Percentiles rank a stretch among this genome's conserved stretches.
These are phyloP conservation scores for Aspergillus pseudoglaucus DNA, from an alignment of 2,329 filamentous ascomycete genomes.

Conservation along the genomic window DNA sequence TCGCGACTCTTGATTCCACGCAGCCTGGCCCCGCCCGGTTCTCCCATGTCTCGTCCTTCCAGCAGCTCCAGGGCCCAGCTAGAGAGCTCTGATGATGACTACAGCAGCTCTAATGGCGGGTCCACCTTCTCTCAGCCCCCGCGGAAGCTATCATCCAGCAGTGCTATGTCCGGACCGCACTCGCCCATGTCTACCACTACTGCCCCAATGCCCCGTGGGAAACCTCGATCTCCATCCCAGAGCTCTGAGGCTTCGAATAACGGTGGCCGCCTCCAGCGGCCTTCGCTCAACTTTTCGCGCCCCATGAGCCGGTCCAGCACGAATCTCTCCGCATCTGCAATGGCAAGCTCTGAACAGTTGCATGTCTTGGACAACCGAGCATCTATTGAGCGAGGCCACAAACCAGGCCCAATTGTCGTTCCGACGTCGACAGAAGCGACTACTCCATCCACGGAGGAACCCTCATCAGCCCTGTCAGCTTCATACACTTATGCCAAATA, in stretches of 20 bases:
- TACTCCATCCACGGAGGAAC: slow-evolving; percentile 18
- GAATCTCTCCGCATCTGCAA: slow-evolving; percentile 29
- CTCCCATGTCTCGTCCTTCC: slow-evolving; percentile 36
- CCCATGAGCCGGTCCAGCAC: slow-evolving; percentile 62
- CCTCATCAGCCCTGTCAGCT: slow-evolving; percentile 45
- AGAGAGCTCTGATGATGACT: slow-evolving; percentile 64
- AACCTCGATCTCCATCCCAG: slow-evolving; percentile 74
- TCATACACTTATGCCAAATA: slow-evolving; percentile 88
- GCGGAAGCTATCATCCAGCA: slow-evolving; percentile 74
- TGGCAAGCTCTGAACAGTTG: slow-evolving; percentile 22
- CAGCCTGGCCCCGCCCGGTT: slow-evolving; percentile 41
- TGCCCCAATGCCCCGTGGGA: slow-evolving; percentile 41
- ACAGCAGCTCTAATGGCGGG: slow-evolving; percentile 50
- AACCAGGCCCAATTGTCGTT: slow-evolving; percentile 29
- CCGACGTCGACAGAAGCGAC: slow-evolving; percentile 17
- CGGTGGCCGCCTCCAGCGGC: slow-evolving; percentile 55
- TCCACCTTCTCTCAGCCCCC: slow-evolving; percentile 57
- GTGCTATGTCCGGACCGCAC: slow-evolving; percentile 52
- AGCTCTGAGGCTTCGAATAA: slow-evolving; percentile 71
- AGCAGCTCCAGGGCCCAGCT: slow-evolving; percentile 54
- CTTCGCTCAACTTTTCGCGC: slow-evolving; percentile 88
- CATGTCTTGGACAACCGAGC: slow-evolving; percentile 34
- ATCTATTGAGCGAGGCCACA: slow-evolving; percentile 22
- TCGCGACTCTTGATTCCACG: slow-evolving; percentile 34
- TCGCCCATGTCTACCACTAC: slow-evolving; percentile 58